These are phyloP conservation scores for Paecilomyces niveus DNA, from an alignment of 2,329 filamentous ascomycete genomes.

Conservation along the genomic window DNA sequence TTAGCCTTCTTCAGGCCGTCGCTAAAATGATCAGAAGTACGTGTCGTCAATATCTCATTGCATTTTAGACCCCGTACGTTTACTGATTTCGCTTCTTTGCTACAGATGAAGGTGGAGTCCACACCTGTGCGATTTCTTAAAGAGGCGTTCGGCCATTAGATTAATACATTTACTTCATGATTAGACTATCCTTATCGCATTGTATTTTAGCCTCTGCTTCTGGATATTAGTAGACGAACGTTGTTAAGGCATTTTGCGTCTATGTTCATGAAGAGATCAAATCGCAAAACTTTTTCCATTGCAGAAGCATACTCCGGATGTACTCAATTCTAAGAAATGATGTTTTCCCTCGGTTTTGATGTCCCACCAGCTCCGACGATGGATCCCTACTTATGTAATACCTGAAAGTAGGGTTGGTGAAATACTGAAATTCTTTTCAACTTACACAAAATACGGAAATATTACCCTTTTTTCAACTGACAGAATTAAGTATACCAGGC, in stretches of 20 bases:
- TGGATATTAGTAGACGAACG: neutral
- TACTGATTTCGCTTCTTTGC: conserved; percentile 1
- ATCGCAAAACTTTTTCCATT: too few species aligned
- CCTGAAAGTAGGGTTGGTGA: too few species aligned
- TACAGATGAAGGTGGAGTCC: conserved; percentile 27
- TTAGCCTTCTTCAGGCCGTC: conserved; percentile 67
- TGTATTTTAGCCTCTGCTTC: neutral
- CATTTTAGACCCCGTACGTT: conserved; percentile 3
- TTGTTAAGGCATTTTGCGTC: neutral
- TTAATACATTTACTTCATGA: neutral
- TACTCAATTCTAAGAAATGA: too few species aligned
- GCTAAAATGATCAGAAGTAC: conserved; percentile 54
- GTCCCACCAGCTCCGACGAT: too few species aligned
- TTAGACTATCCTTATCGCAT: neutral
- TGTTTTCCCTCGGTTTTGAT: too few species aligned
- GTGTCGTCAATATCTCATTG: conserved; percentile 5
- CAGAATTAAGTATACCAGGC: too few species aligned
- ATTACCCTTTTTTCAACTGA: too few species aligned
- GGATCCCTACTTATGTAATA: too few species aligned
- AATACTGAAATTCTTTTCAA: too few species aligned
- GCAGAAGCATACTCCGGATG: too few species aligned
- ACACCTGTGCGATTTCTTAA: conserved; percentile 6
- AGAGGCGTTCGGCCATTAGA: neutral
- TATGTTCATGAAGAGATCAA: neutral
- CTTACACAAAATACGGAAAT: too few species aligned